Percentiles rank a stretch among this genome's conserved stretches.
Evolutionary conservation across 306 rosid genomes (phyloP).

Genomic region (Ormosia emarginata): DNA sequence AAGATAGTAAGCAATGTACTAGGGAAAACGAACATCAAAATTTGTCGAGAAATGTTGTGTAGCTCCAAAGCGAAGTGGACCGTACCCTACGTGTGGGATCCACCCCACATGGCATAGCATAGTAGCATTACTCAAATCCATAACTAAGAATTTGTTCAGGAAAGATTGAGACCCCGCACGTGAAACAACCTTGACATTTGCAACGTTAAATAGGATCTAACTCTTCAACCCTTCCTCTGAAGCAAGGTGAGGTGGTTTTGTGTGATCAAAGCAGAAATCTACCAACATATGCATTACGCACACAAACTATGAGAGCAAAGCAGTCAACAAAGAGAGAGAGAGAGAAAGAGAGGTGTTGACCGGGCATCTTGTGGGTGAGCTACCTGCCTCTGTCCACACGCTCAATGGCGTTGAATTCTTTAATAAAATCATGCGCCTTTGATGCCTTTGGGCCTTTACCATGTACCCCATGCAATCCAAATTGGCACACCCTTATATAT

Average conservation of each 20-base stretch:
- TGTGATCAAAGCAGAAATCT: conserved; percentile 42
- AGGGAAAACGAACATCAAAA: not conserved
- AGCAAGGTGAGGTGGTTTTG: conserved; percentile 21
- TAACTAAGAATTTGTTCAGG: not conserved
- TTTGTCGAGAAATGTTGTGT: not conserved
- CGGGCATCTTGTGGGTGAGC: conserved; percentile 97
- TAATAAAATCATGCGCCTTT: conserved; percentile 90
- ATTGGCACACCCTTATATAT: conserved; percentile 45
- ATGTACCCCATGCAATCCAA: conserved; percentile 41
- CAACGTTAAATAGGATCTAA: conserved; percentile 7
- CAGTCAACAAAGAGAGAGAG: conserved; percentile 41
- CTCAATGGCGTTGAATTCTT: conserved; percentile 96
- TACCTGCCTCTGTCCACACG: conserved; percentile 88
- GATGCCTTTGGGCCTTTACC: conserved; percentile 50
- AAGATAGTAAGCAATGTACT: not conserved
- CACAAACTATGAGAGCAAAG: conserved; percentile 21
- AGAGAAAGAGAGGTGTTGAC: conserved; percentile 66
- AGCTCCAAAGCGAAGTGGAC: not conserved
- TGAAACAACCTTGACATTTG: conserved; percentile 32
- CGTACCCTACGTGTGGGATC: not conserved
- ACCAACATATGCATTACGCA: conserved; percentile 28
- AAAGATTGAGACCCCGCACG: conserved; percentile 14
- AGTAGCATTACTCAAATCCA: not conserved
- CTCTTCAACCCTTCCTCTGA: conserved; percentile 8
- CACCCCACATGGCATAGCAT: no score